These are phyloP conservation scores for Pleurotus eryngii DNA, from an alignment of 768 basidiomycete genomes.

Conservation along the genomic window DNA sequence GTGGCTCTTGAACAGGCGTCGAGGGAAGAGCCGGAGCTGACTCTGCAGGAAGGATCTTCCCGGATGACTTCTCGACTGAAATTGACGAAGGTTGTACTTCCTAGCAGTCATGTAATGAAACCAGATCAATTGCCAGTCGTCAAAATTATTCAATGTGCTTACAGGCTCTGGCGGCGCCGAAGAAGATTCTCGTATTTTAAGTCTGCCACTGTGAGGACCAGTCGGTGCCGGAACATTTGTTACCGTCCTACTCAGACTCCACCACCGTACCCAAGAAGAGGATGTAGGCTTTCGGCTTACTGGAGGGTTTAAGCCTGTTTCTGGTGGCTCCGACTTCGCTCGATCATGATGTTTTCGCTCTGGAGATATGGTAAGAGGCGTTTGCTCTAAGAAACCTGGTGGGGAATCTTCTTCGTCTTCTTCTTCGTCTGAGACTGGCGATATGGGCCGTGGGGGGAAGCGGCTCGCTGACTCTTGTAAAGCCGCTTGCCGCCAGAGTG, in stretches of 20 bases:
- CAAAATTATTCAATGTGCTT: not conserved
- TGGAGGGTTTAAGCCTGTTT: conserved; percentile 16
- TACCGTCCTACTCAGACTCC: conserved; percentile 59
- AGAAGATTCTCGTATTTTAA: conserved; percentile 18
- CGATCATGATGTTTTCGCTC: conserved; percentile 22
- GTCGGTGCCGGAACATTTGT: conserved; percentile 18
- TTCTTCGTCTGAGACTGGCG: conserved; percentile 31
- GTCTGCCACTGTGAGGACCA: conserved; percentile 3
- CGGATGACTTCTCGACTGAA: not conserved
- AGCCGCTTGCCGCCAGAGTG: conserved; percentile 59
- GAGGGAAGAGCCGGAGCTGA: conserved; percentile 46
- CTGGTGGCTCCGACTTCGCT: conserved; percentile 40
- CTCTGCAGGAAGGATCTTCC: conserved; percentile 20
- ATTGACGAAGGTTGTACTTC: conserved; percentile 5
- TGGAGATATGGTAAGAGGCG: conserved; percentile 18
- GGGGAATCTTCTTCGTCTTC: conserved; percentile 19
- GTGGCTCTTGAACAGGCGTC: conserved; percentile 38
- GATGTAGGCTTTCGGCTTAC: conserved; percentile 42
- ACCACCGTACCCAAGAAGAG: conserved; percentile 83
- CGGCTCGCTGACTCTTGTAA: conserved; percentile 23
- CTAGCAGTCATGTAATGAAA: not conserved
- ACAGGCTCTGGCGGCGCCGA: conserved; percentile 25
- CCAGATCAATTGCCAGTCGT: no score
- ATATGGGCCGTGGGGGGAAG: conserved; percentile 30
- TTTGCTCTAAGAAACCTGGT: conserved; percentile 19